Evolutionary conservation across 352 stramenopile species (phyloP).

Genomic region (Globisporangium acanthophoron): DNA sequence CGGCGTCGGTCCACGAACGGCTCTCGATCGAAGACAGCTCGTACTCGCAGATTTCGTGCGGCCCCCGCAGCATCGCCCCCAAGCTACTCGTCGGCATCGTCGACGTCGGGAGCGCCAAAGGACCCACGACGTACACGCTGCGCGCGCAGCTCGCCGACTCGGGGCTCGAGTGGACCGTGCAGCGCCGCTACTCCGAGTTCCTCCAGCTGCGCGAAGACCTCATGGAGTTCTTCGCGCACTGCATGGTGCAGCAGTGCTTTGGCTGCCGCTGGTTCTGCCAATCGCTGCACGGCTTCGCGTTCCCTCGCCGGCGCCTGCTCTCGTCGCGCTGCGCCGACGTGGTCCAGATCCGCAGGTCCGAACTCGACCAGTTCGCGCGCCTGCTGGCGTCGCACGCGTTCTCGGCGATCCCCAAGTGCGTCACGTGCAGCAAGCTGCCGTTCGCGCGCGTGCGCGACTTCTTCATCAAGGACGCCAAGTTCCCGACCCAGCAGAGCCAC

Average conservation of each 20-base stretch:
- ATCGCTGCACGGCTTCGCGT: slow-evolving; percentile 50
- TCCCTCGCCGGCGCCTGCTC: slow-evolving; percentile 58
- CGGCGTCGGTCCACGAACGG: background rate
- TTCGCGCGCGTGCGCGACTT: slow-evolving; percentile 67
- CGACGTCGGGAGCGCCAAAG: slow-evolving; percentile 9
- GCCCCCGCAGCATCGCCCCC: slow-evolving; percentile 32
- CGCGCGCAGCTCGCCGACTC: slow-evolving; percentile 32
- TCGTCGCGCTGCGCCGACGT: slow-evolving; percentile 34
- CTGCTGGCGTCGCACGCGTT: slow-evolving; percentile 69
- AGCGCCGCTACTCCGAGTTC: slow-evolving; percentile 74
- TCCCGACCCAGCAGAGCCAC: slow-evolving; percentile 20
- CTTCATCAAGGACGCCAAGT: slow-evolving; percentile 32
- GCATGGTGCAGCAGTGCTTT: slow-evolving; percentile 55
- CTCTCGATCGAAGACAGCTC: slow-evolving; percentile 14
- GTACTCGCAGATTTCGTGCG: slow-evolving; percentile 51
- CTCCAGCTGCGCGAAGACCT: slow-evolving; percentile 44
- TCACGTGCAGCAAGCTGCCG: slow-evolving; percentile 42
- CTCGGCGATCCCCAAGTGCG: slow-evolving; percentile 67
- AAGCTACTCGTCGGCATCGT: slow-evolving; percentile 49
- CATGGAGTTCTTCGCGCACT: slow-evolving; percentile 36
- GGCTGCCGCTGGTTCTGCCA: slow-evolving; percentile 69
- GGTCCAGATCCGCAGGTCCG: slow-evolving; percentile 38
- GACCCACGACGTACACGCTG: slow-evolving; percentile 44
- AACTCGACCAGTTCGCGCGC: slow-evolving; percentile 48
- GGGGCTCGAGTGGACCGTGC: slow-evolving; percentile 48